Conservation (phyloP, 495 filamentous ascomycete genomes). For the Xylaria flabelliformis region DNA sequence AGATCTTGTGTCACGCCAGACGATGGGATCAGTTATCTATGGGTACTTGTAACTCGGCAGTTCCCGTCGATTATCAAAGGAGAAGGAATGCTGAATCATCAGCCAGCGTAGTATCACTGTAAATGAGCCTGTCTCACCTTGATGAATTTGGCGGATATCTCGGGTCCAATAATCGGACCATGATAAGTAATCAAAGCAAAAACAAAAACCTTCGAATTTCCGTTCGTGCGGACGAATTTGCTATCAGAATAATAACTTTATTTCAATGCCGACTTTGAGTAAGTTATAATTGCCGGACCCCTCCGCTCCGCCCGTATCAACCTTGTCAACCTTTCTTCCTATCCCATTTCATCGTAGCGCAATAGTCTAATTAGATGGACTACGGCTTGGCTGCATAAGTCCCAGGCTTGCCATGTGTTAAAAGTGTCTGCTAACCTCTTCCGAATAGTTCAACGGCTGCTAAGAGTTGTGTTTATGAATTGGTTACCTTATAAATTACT, state of each 20-base stretch:
- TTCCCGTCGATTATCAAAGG: background rate
- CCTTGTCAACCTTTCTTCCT: too few species aligned
- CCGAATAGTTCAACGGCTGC: background rate
- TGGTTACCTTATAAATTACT: slow-evolving; percentile 1
- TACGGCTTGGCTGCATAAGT: slow-evolving; percentile 3
- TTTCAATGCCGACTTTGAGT: background rate
- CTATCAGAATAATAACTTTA: background rate
- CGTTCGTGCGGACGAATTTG: background rate
- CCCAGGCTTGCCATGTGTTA: slow-evolving; percentile 6
- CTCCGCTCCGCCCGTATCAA: background rate
- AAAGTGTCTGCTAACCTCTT: background rate
- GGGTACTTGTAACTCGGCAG: background rate
- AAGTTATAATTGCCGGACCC: background rate
- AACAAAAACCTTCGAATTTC: background rate
- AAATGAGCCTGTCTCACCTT: slow-evolving; percentile 2
- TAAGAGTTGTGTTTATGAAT: background rate
- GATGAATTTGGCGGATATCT: background rate
- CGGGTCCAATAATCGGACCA: background rate
- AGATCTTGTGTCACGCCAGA: background rate
- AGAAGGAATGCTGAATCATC: background rate
- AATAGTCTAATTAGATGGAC: background rate
- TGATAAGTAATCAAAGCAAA: background rate
- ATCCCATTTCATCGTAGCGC: background rate
- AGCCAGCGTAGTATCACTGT: slow-evolving; percentile 5
- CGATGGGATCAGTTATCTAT: background rate